Evolutionary conservation across 495 filamentous ascomycete genomes (phyloP), one percentile per base, ranked within the genome.

Genomic region (Tuber brumale): DNA sequence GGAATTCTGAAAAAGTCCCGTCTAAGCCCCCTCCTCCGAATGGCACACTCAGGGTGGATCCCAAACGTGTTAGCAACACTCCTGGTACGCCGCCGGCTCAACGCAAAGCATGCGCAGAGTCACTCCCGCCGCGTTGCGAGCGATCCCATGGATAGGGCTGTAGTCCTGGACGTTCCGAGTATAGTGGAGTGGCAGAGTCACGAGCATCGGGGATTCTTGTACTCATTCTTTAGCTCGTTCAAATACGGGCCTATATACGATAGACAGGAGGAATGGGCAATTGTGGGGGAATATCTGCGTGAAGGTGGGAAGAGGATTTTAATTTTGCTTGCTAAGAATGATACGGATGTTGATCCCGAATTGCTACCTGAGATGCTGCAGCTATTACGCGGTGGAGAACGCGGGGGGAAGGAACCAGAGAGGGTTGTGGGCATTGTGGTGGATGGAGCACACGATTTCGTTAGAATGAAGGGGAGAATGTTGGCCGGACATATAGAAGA

Each of bases 171-270:
- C 66, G 85, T 90, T 4, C 82, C 85, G 45, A 80, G 80, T 6
- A 86, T 86, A 37, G 85, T 89, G 75, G 78, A 83, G 31, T 91
- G 89, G 89, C 88, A 91, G 80, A 77, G 88, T n/a, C 81, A 82
- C 14, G 77, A 85, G 48, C 89, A 91, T 77, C 70, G 83, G 27
- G 90, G 90, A 12, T 91, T 88, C 76, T 80, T 89, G 10, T 83
- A 81, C 16, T 85, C 87, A 43, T 91, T 90, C 77, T 85, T 89
- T 79, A 87, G 85, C 78, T 87, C 85, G 23, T 88, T 90, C 41
- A 82, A 85, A 35, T 79, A 87, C 73, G 86, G 87, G 8, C 88
- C 88, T 12, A 85, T 90, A n/a, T 86, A 87, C 81, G 86, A 86
- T n/a, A 86, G 87, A 80, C 83, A 85, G n/a, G 85, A 83, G 43